Base-by-base conservation (phyloP, 2,329 filamentous ascomycete genomes). In the Sordariomycetes sp. region DNA sequence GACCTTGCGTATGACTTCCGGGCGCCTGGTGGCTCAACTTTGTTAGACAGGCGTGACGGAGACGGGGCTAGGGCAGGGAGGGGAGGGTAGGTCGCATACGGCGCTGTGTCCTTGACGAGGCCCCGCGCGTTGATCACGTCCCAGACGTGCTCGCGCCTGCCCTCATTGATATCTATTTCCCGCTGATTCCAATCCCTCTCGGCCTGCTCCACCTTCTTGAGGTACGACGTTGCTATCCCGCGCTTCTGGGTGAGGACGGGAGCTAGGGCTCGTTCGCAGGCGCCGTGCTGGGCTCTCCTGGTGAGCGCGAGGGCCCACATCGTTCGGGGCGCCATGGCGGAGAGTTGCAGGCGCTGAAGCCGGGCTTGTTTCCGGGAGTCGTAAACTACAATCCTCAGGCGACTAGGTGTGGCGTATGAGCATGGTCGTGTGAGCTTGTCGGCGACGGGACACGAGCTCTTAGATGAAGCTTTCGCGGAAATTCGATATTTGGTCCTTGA, bases 61-160 rank as follows among this genome's bases (percentile, higher is more conserved):
- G 40, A 20, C 11, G 11, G 46, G 2, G 20, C 46, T 20, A 2
- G 7, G 20, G 22, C 2, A 3, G 4, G 46, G n/a, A n/a, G n/a
- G n/a, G n/a, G n/a, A n/a, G n/a, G 28, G 28, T 32, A 32, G 4
- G 28, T 32, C 40, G n/a, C 79, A 63, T 75, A 90, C 87, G 87
- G 89, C 63, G 88, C 87, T 37, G 88, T 76, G 62, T 89, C 83
- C 65, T 92, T 89, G 61, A 93, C 75, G 62, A 82, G 85, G 51
- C 88, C 89, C 65, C 89, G 78, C 70, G 88, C 84, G 64, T 89
- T 81, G 14, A 94, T 75, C 20, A 86, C 65, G 57, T 82, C 80
- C 72, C 88, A 83, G 57, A 86, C 77, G 62, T 82, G 74, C 52
- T 73, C 73, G 54, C 69, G 59, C 63, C 80, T 71, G 52, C 84